Percentiles rank a stretch among this genome's conserved stretches.
These are phyloP conservation scores for Diplocarpon rosae DNA, from an alignment of 2,329 filamentous ascomycete species.

Conservation along the genomic window DNA sequence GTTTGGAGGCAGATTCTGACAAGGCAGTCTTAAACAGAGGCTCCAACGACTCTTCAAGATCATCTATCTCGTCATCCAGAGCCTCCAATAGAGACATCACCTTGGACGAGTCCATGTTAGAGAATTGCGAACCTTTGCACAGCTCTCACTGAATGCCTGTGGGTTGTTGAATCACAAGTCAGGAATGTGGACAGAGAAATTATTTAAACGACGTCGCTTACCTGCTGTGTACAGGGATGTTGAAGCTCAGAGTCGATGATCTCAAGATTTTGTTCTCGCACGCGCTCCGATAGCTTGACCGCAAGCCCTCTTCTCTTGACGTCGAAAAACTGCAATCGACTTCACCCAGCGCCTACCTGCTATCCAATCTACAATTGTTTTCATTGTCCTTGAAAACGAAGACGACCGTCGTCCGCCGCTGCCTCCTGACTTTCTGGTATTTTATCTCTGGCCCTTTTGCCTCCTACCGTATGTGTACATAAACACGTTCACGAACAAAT, in stretches of 20 bases:
- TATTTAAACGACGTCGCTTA: not conserved
- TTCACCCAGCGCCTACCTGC: not conserved
- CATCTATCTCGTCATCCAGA: conserved; percentile 69
- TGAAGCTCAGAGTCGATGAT: not conserved
- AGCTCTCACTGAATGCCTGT: not conserved
- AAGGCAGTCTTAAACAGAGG: conserved; percentile 61
- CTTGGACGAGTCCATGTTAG: conserved; percentile 32
- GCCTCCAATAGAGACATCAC: conserved; percentile 29
- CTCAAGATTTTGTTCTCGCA: not conserved
- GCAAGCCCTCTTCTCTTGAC: no score
- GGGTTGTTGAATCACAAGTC: no score
- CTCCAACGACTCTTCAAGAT: conserved; percentile 60
- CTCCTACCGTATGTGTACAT: conserved; percentile 10
- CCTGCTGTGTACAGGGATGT: not conserved
- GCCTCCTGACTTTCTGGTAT: conserved; percentile 1
- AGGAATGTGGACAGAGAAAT: not conserved
- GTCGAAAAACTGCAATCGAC: not conserved
- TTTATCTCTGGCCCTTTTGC: not conserved
- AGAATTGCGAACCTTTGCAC: not conserved
- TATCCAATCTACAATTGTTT: not conserved
- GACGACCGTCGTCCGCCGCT: not conserved
- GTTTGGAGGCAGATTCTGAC: conserved; percentile 57
- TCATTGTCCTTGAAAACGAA: not conserved
- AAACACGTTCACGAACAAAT: not conserved
- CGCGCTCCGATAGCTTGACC: no score